Evolutionary conservation across 169 alveolate genomes (phyloP).

Genomic region (Eimeria zaria): DNA sequence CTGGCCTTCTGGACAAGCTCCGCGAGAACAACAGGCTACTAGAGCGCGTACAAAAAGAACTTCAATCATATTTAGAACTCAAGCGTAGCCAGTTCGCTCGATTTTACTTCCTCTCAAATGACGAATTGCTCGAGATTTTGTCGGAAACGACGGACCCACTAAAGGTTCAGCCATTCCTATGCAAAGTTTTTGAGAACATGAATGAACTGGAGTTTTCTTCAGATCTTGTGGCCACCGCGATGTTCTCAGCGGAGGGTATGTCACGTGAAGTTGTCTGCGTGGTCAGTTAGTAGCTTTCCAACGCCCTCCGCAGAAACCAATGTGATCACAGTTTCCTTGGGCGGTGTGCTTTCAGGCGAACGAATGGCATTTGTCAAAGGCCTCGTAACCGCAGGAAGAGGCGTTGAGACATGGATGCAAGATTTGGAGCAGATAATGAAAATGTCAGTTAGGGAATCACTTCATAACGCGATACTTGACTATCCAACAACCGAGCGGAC

Average conservation of each 20-base stretch:
- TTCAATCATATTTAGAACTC: slow-evolving; percentile 96
- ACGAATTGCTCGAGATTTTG: slow-evolving; percentile 97
- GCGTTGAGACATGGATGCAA: slow-evolving; percentile 97
- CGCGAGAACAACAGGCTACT: slow-evolving; percentile 93
- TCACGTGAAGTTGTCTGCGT: background rate
- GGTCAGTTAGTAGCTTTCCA: background rate
- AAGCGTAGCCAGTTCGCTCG: slow-evolving; percentile 98
- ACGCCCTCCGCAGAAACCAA: background rate
- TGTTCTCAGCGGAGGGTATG: slow-evolving; percentile 96
- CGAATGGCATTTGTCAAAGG: slow-evolving; percentile 91
- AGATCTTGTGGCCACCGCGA: slow-evolving; percentile 92
- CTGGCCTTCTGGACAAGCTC: slow-evolving; percentile 90
- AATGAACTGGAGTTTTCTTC: slow-evolving; percentile 90
- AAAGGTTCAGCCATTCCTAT: slow-evolving; percentile 97
- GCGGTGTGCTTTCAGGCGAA: slow-evolving; percentile 67
- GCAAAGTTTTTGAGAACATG: slow-evolving; percentile 97
- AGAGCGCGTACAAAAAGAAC: slow-evolving; percentile 94
- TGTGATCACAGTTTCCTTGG: background rate
- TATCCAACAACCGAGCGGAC: slow-evolving; percentile 92
- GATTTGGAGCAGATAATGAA: slow-evolving; percentile 96
- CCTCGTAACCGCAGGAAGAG: slow-evolving; percentile 93
- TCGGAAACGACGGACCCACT: slow-evolving; percentile 98
- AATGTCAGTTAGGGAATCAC: slow-evolving; percentile 89
- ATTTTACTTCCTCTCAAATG: slow-evolving; percentile 98
- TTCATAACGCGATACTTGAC: slow-evolving; percentile 36